Evolutionary conservation across 129 eudicot species (phyloP).

Genomic region (Pseudognaphalium luteoalbum): DNA sequence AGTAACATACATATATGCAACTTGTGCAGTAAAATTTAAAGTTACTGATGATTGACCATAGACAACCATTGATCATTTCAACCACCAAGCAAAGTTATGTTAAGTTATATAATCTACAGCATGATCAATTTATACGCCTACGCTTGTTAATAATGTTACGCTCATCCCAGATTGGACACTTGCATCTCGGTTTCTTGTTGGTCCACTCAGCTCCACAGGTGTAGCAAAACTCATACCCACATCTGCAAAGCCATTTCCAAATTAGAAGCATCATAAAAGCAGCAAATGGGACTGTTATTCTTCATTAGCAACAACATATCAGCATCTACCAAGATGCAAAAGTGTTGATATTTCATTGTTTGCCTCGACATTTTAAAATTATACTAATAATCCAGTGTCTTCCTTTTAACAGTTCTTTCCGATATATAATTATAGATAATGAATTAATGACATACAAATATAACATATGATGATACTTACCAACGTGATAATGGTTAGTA

Average conservation of each 20-base stretch:
- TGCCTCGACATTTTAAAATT: too few species aligned
- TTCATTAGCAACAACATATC: conserved; percentile 1
- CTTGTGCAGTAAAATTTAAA: neutral
- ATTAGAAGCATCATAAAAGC: conserved; percentile 6
- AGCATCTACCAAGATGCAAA: neutral
- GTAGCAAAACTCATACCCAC: conserved; percentile 77
- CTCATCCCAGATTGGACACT: conserved; percentile 59
- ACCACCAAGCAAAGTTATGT: neutral
- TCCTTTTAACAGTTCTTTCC: too few species aligned
- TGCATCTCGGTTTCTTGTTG: conserved; percentile 60
- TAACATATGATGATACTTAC: too few species aligned
- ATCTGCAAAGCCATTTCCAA: conserved; percentile 40
- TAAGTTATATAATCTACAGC: neutral
- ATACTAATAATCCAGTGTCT: too few species aligned
- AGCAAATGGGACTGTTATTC: neutral
- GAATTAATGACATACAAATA: too few species aligned
- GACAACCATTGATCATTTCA: neutral
- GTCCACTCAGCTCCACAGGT: conserved; percentile 73
- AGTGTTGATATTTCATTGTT: too few species aligned
- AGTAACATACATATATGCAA: too few species aligned
- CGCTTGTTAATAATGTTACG: conserved; percentile 28
- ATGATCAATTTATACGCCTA: conserved; percentile 4
- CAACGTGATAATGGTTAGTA: too few species aligned
- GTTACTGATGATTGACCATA: neutral
- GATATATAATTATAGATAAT: too few species aligned